Conservation (phyloP, 805 yeast genomes). For the Wickerhamiella kurtzmanii region DNA sequence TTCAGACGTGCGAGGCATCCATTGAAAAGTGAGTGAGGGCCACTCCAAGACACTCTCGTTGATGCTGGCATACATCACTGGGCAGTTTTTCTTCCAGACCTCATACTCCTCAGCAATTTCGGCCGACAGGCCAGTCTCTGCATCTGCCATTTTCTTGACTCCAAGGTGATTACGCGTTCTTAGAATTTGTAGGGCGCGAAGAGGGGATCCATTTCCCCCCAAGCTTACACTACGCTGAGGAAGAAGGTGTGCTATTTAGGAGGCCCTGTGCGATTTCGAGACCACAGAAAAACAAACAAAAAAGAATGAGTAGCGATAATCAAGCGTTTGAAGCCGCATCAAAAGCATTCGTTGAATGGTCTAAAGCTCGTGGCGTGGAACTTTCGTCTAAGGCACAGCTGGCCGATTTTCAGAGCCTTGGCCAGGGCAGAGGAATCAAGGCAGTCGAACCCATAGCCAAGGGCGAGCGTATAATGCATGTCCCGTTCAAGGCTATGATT, state of each 20-base stretch:
- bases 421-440: slow-evolving; percentile 68
- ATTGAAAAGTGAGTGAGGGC: slow-evolving; percentile 60
- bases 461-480: slow-evolving; percentile 54
- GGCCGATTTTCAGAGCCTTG: slow-evolving; percentile 41
- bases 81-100: slow-evolving; percentile 75
- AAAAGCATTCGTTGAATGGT: slow-evolving; percentile 34
- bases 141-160: neutral
- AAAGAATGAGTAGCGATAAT: neutral
- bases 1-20: slow-evolving; percentile 35
- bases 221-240: too few species aligned
- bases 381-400: slow-evolving; percentile 47
- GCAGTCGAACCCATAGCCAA: slow-evolving; percentile 47
- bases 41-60: slow-evolving; percentile 54
- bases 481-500: slow-evolving; percentile 43
- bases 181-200: too few species aligned
- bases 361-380: slow-evolving; percentile 29
- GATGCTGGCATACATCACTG: slow-evolving; percentile 59
- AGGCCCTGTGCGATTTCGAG: too few species aligned
- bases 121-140: neutral
- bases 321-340: slow-evolving; percentile 26
- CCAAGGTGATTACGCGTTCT: neutral
- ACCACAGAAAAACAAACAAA: neutral
- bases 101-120: slow-evolving; percentile 23
- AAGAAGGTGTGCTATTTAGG: too few species aligned
- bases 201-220: neutral